These are phyloP conservation scores for Rhypophila decipiens DNA, from an alignment of 495 filamentous ascomycete species.

Conservation along the genomic window DNA sequence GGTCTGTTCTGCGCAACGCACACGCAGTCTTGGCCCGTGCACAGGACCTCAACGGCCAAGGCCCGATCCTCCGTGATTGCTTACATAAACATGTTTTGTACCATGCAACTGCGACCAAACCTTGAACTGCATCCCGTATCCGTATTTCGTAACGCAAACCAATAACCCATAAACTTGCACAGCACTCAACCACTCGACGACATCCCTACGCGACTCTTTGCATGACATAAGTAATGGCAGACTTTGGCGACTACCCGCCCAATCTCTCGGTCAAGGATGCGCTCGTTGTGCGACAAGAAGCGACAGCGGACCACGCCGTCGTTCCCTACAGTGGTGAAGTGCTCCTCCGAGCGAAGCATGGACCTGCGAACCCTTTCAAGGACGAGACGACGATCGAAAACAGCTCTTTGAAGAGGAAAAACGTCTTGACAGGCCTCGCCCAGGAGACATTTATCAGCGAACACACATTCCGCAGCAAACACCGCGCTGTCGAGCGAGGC, in stretches of 20 bases:
- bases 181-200: too few species aligned
- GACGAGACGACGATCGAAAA: conserved; percentile 42
- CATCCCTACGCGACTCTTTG: too few species aligned
- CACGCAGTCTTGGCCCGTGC: too few species aligned
- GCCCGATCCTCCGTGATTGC: too few species aligned
- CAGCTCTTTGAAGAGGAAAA: conserved; percentile 64
- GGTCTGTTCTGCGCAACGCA: too few species aligned
- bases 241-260: conserved; percentile 50
- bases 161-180: too few species aligned
- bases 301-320: conserved; percentile 46
- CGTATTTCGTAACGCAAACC: too few species aligned
- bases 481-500: conserved; percentile 61
- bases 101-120: too few species aligned
- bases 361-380: conserved; percentile 78
- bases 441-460: conserved; percentile 86
- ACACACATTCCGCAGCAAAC: conserved; percentile 76
- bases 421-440: conserved; percentile 83
- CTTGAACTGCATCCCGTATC: too few species aligned
- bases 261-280: conserved; percentile 52
- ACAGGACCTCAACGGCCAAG: too few species aligned
- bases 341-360: conserved; percentile 59
- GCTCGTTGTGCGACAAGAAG: conserved; percentile 45
- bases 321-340: conserved; percentile 63
- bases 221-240: conserved; percentile 41
- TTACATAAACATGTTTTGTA: too few species aligned